Conservation (phyloP, 2,329 filamentous ascomycete genomes). For the Fusarium albidum region DNA sequence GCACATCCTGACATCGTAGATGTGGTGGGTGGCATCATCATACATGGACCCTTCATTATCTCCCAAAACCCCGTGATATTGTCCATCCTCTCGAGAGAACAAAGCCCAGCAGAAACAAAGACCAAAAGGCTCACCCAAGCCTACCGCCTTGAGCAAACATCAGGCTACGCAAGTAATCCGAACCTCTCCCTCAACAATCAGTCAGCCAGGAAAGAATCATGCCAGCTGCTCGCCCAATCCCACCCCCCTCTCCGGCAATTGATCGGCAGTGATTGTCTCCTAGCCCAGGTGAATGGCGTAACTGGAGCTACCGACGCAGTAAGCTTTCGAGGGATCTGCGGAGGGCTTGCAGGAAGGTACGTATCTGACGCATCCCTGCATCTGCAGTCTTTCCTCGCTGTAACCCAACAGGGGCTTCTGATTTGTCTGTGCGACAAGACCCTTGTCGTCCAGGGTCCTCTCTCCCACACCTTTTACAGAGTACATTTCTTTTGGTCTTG, state of each 20-base stretch:
- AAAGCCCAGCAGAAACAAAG: slow-evolving; percentile 1
- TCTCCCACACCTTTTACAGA: slow-evolving; percentile 12
- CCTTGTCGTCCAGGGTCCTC: slow-evolving; percentile 38
- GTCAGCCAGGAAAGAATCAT: slow-evolving; percentile 7
- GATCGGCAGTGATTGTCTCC: slow-evolving; percentile 38
- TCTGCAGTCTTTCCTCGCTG: slow-evolving; percentile 1
- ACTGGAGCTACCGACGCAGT: slow-evolving; percentile 14
- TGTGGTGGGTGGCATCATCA: too few relatives aligned
- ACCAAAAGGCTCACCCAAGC: background rate
- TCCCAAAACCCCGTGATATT: slow-evolving; percentile 18
- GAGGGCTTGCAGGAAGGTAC: background rate
- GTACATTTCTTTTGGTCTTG: background rate
- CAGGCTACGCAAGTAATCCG: too few relatives aligned
- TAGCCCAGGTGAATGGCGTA: slow-evolving; percentile 40
- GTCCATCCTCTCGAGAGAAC: background rate
- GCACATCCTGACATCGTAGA: too few relatives aligned
- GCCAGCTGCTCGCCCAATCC: slow-evolving; percentile 23
- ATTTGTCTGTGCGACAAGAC: slow-evolving; percentile 12
- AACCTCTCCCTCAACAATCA: slow-evolving; percentile 24
- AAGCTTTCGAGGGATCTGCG: slow-evolving; percentile 30
- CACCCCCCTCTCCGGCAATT: slow-evolving; percentile 19
- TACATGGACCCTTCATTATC: slow-evolving; percentile 37
- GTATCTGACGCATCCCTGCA: slow-evolving; percentile 10
- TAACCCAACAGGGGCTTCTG: slow-evolving; percentile 2
- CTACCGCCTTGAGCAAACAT: too few relatives aligned